phyloP scores from a whole-genome alignment of 2,329 filamentous ascomycete species.

The Stagonosporopsis chrysanthemi region DNA sequence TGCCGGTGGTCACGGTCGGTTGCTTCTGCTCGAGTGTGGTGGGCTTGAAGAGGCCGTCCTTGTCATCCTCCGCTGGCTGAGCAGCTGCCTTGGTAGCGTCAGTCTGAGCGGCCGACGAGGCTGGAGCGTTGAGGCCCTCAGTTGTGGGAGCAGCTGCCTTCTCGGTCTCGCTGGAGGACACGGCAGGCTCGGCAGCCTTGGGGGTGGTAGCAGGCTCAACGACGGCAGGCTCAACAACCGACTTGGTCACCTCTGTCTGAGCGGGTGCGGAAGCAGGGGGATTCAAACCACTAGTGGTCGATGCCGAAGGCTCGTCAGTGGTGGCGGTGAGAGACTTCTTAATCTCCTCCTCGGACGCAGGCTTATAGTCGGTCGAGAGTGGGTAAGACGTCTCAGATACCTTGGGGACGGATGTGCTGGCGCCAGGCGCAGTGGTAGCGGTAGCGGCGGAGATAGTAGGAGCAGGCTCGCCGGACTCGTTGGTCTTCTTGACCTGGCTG shows the following conservation, averaged over 20 bases:
- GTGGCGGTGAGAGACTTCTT: constrained; percentile 8
- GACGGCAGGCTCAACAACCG: constrained; percentile 45
- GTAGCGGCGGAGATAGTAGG: constrained; percentile 51
- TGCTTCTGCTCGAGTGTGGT: constrained; percentile 49
- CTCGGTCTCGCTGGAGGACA: constrained; percentile 18
- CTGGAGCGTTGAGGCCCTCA: constrained; percentile 49
- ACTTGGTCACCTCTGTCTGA: constrained; percentile 40
- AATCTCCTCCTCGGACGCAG: constrained; percentile 10
- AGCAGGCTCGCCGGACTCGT: constrained; percentile 55
- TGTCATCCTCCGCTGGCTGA: constrained; percentile 49
- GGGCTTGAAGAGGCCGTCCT: constrained; percentile 52
- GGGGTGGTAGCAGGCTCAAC: constrained; percentile 19
- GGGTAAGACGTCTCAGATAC: constrained; percentile 11
- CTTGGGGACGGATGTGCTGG: constrained; percentile 9
- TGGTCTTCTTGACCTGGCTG: constrained; percentile 61
- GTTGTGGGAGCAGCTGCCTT: constrained; percentile 15
- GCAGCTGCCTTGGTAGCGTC: constrained; percentile 33
- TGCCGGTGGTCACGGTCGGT: constrained; percentile 53
- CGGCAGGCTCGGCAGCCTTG: constrained; percentile 8
- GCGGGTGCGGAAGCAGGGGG: constrained; percentile 46
- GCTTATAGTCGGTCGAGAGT: constrained; percentile 15
- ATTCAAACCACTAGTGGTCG: constrained; percentile 39
- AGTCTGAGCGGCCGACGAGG: constrained; percentile 39
- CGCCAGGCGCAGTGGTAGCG: constrained; percentile 43
- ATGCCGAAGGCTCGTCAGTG: constrained; percentile 23